These are phyloP conservation scores for Oryza punctata DNA, from an alignment of 176 grass and related monocot species.

Conservation along the genomic window DNA sequence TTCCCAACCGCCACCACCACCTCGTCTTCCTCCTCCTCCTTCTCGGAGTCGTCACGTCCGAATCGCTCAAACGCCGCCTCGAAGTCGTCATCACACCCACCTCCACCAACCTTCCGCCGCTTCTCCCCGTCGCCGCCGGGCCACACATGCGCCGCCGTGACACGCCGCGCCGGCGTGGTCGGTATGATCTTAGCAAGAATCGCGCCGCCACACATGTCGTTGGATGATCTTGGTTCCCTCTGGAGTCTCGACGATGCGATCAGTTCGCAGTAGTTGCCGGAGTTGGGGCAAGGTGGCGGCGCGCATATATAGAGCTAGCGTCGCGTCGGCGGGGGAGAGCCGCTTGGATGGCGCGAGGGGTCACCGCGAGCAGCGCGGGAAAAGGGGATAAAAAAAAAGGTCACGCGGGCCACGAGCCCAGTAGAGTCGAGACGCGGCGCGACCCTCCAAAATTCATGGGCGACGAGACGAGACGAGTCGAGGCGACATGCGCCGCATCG, in stretches of 20 bases:
- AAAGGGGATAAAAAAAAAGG: background rate
- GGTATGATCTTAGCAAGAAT: constrained; percentile 58
- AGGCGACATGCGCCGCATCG: no score
- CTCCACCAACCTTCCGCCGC: background rate
- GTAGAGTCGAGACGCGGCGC: background rate
- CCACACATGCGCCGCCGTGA: constrained; percentile 21
- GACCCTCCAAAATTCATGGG: background rate
- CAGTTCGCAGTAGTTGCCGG: background rate
- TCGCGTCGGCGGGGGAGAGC: background rate
- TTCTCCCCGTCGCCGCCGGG: background rate
- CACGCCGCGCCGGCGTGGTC: constrained; percentile 23
- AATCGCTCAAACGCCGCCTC: background rate
- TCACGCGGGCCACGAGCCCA: background rate
- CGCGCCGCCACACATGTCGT: constrained; percentile 63
- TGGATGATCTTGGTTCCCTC: background rate
- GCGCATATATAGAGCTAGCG: constrained; percentile 10
- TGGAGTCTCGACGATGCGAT: background rate
- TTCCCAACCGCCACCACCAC: background rate
- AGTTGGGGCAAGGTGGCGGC: background rate
- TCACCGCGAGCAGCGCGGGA: constrained; percentile 3
- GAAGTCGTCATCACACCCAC: background rate
- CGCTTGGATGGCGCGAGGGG: background rate
- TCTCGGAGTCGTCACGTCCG: background rate
- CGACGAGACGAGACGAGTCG: background rate
- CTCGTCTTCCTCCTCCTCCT: constrained; percentile 29